Evolutionary conservation across 176 grass and related monocot genomes (phyloP).

Genomic region (Hyparrhenia diplandra): DNA sequence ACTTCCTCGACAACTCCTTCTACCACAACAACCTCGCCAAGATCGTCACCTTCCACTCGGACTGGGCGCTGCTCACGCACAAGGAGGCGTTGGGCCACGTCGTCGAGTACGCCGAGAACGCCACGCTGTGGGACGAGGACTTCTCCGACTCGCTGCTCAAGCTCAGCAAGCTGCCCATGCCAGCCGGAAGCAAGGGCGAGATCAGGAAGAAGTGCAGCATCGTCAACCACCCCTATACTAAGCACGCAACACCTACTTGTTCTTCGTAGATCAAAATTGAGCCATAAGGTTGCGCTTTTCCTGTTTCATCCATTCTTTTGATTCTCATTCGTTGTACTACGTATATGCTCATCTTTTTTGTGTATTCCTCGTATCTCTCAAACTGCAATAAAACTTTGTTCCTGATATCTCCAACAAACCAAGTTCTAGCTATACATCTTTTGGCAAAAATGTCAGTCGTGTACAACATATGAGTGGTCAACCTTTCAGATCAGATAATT

Average conservation of each 20-base stretch:
- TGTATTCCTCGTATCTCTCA: too few relatives aligned
- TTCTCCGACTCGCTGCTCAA: constrained; percentile 48
- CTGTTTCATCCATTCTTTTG: background rate
- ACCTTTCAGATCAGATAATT: too few relatives aligned
- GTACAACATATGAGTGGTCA: too few relatives aligned
- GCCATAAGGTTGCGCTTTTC: background rate
- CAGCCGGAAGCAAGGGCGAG: constrained; percentile 44
- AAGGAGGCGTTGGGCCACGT: constrained; percentile 24
- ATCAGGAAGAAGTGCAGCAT: constrained; percentile 52
- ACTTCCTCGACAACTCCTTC: constrained; percentile 41
- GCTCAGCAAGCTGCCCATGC: constrained; percentile 55
- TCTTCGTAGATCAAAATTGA: too few relatives aligned
- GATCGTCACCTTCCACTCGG: constrained; percentile 54
- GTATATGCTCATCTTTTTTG: too few relatives aligned
- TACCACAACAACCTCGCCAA: constrained; percentile 36
- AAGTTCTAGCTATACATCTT: too few relatives aligned
- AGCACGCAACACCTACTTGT: too few relatives aligned
- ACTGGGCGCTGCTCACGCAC: constrained; percentile 36
- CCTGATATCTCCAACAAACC: too few relatives aligned
- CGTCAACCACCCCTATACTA: constrained; percentile 2
- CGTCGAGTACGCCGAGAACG: constrained; percentile 28
- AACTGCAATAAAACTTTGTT: too few relatives aligned
- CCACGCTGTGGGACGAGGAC: constrained; percentile 33
- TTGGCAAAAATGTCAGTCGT: too few relatives aligned
- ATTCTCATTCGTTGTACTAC: background rate